Conservation (phyloP, 169 alveolate genomes). For the Eimeria tenella region DNA sequence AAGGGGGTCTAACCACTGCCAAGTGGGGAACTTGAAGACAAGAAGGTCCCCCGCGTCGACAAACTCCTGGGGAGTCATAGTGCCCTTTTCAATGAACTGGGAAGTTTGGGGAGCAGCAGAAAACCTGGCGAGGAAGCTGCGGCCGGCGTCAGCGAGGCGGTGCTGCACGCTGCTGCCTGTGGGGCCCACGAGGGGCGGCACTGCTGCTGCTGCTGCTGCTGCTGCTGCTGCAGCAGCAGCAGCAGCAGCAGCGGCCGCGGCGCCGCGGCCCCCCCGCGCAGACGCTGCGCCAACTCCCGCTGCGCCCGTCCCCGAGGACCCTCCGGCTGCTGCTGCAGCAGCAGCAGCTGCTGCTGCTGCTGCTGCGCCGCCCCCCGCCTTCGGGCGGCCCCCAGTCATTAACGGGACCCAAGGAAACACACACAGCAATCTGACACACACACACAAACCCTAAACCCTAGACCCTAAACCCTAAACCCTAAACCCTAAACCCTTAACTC, state of each 20-base stretch:
- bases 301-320: no score
- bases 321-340: no score
- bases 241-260: not conserved
- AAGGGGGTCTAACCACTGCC: constrained; percentile 87
- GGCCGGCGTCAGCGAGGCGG: constrained; percentile 74
- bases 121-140: constrained; percentile 67
- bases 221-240: constrained; percentile 27
- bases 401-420: no score
- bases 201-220: not conserved
- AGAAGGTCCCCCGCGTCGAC: constrained; percentile 92
- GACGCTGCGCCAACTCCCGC: no score
- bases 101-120: constrained; percentile 86
- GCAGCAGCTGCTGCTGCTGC: not conserved
- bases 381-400: no score
- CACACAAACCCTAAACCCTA: no score
- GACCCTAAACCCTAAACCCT: no score
- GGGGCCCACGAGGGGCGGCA: not conserved
- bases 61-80: constrained; percentile 92
- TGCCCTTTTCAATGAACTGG: constrained; percentile 89
- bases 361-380: no score
- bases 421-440: no score
- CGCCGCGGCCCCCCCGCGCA: no score
- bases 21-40: constrained; percentile 89
- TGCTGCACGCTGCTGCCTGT: constrained; percentile 69
- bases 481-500: no score